Evolutionary conservation across 176 grass and related monocot species (phyloP).

Genomic region (Ananas comosus): DNA sequence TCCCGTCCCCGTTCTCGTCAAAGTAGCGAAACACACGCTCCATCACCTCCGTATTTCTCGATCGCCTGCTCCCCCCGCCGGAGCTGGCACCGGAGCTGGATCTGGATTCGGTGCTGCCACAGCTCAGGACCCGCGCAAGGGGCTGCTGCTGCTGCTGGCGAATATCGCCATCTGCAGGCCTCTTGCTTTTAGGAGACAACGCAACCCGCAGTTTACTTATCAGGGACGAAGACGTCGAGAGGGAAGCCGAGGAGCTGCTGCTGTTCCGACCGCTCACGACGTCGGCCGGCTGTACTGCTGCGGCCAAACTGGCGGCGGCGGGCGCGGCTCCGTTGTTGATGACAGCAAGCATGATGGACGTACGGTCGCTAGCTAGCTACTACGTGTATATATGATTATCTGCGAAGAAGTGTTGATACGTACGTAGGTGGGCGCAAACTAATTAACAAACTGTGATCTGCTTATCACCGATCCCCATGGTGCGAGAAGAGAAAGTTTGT

Average conservation of each 20-base stretch:
- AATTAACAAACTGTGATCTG: too few species aligned
- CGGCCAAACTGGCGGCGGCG: background rate
- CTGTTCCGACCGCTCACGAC: background rate
- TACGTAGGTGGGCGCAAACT: too few species aligned
- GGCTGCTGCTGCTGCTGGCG: background rate
- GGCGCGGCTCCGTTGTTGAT: background rate
- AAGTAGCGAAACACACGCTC: slow-evolving; percentile 24
- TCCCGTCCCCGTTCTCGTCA: slow-evolving; percentile 53
- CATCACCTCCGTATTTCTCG: background rate
- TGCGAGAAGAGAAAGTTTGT: too few species aligned
- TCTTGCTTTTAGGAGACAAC: background rate
- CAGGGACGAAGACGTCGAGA: background rate
- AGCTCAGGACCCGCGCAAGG: background rate
- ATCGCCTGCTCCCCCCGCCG: too few species aligned
- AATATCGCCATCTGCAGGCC: background rate
- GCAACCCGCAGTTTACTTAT: background rate
- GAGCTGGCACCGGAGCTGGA: too few species aligned
- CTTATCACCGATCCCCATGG: too few species aligned
- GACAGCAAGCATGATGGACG: background rate
- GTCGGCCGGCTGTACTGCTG: background rate
- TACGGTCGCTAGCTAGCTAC: background rate
- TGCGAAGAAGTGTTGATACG: too few species aligned
- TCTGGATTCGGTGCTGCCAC: background rate
- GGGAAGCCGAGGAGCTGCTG: background rate
- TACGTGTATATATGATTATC: background rate